These are phyloP conservation scores for Akanthomyces muscarius DNA, from an alignment of 2,329 filamentous ascomycete genomes.

Conservation along the genomic window DNA sequence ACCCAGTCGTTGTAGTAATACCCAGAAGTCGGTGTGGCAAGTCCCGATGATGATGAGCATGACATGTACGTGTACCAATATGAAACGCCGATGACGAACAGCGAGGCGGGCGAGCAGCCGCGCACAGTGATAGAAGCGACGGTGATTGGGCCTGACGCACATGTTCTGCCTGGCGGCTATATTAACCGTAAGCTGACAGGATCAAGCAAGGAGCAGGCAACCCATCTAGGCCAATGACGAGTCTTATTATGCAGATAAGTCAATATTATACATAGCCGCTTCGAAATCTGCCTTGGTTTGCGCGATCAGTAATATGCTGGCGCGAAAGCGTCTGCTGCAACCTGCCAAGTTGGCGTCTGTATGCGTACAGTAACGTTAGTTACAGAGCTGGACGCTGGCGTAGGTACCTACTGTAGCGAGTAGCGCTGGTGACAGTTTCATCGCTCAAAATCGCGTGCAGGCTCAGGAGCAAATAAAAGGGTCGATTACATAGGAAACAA, in stretches of 20 bases:
- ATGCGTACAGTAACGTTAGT: no score
- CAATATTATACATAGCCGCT: no score
- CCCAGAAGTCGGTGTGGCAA: neutral
- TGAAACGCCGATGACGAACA: neutral
- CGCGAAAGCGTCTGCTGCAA: no score
- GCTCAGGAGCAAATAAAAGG: no score
- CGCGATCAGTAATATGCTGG: no score
- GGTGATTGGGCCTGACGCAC: neutral
- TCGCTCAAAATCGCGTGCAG: no score
- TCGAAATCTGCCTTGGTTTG: no score
- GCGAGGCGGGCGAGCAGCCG: neutral
- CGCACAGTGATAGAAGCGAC: neutral
- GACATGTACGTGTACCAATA: neutral
- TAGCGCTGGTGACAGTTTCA: neutral
- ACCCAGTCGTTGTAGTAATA: neutral
- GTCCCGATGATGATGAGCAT: neutral
- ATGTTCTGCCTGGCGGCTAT: neutral
- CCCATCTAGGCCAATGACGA: neutral
- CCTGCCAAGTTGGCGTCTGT: no score
- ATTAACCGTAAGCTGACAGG: neutral
- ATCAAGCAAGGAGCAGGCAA: neutral
- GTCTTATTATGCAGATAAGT: neutral
- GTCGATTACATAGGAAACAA: no score
- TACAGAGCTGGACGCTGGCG: neutral
- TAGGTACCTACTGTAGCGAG: neutral